A percentile compares a stretch with the other conserved stretches of the same genome.
phyloP scores from a whole-genome alignment of 176 grass and related monocot species.

The Raddia guianensis region DNA sequence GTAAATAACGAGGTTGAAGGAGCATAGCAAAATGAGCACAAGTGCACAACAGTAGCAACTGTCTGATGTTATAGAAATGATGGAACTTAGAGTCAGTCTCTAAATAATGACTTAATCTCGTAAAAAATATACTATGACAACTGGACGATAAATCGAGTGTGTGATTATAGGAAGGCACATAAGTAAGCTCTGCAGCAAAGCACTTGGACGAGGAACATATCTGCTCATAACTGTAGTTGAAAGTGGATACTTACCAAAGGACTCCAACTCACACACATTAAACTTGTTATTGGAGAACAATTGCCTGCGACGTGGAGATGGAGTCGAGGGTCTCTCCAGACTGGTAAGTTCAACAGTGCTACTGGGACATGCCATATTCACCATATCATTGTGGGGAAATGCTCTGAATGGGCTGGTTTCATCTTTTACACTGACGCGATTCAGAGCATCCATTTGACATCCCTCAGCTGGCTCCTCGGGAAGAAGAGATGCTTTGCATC shows the following conservation, averaged over 20 bases:
- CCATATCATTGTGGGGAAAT: slow-evolving; percentile 1
- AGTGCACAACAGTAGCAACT: neutral
- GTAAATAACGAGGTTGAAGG: slow-evolving; percentile 29
- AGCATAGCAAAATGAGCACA: neutral
- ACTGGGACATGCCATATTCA: neutral
- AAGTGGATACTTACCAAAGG: slow-evolving; percentile 45
- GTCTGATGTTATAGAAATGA: slow-evolving; percentile 1
- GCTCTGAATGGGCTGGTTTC: slow-evolving; percentile 28
- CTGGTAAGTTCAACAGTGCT: slow-evolving; percentile 22
- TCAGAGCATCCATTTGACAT: slow-evolving; percentile 17
- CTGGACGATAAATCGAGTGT: neutral
- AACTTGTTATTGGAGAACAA: neutral
- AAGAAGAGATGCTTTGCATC: slow-evolving; percentile 22
- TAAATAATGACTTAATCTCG: neutral
- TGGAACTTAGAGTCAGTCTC: no score
- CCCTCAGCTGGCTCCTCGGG: slow-evolving; percentile 11
- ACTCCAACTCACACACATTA: slow-evolving; percentile 37
- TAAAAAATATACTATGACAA: neutral
- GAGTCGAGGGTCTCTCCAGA: slow-evolving; percentile 44
- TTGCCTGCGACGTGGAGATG: slow-evolving; percentile 19
- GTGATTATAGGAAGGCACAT: neutral
- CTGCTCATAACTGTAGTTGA: neutral
- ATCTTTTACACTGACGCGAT: slow-evolving; percentile 8
- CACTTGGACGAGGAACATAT: neutral
- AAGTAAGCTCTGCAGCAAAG: neutral